Evolutionary conservation across 345 rosid species (phyloP), one percentile per base, ranked within the genome.

Genomic region (Isatis tinctoria): DNA sequence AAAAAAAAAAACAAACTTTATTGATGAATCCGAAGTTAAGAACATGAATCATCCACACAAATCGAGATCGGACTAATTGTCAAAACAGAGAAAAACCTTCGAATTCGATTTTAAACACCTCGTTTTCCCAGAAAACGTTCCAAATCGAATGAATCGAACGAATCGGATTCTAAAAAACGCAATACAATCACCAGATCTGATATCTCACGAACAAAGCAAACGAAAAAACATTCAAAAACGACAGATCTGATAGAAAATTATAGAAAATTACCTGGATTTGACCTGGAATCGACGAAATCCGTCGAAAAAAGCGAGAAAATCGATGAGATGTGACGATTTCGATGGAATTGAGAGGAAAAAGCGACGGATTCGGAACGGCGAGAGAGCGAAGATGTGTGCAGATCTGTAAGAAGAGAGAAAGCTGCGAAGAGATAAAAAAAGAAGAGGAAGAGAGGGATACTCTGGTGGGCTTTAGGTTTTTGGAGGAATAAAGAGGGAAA

Each of bases 401-500:
- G 70, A 67, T 73, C 75, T 53, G 70, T 0, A 51, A 62, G 52
- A 48, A 12, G 40, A 70, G 64, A 49, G 68, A 57, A 43, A 43
- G 44, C 63, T 41, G 36, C 70, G 69, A 61, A 67, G 63, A 33
- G 74, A 67, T 73, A 47, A 27, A 47, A 18, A 40, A 30, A 6
- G 20, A 9, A 60, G 41, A 26, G 33, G 68, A 41, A 45, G 62
- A 14, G 74, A 51, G n/a, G 45, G 43, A 0, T 36, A 2, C 35
- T 44, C 24, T 49, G 27, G 52, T 65, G 58, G 61, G 54, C 47
- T 17, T 48, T 32, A 74, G 79, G 73, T 63, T 54, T 74, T 20
- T 11, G 18, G 35, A 53, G 76, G 65, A 26, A 74, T 58, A 79
- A 69, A 79, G 63, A 74, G 30, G 63, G 41, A 79, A 45, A 69